These are phyloP conservation scores for Parathielavia hyrcaniae DNA, from an alignment of 495 filamentous ascomycete genomes.

Conservation along the genomic window DNA sequence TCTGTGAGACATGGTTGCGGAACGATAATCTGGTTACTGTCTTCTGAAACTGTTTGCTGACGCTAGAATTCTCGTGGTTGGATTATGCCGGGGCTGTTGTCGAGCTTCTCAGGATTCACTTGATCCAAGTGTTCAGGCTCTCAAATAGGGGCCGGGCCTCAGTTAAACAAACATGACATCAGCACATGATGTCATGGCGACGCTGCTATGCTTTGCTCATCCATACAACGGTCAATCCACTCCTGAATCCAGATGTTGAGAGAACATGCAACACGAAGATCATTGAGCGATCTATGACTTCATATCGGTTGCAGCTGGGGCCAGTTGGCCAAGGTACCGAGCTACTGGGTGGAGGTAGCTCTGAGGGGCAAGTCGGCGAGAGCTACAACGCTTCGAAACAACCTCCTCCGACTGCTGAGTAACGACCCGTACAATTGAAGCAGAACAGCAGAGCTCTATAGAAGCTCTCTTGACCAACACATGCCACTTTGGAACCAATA, in stretches of 20 bases:
- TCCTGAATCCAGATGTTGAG: neutral
- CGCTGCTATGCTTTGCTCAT: neutral
- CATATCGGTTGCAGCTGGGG: neutral
- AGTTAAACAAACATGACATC: constrained; percentile 2
- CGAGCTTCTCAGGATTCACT: neutral
- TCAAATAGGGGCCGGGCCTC: constrained; percentile 1
- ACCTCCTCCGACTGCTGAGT: too few species aligned
- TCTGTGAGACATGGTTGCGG: constrained; percentile 15
- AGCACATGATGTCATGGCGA: constrained; percentile 17
- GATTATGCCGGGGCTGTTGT: neutral
- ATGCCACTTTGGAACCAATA: too few species aligned
- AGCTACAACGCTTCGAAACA: too few species aligned
- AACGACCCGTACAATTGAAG: too few species aligned
- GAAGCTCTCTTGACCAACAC: too few species aligned
- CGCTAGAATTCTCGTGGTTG: neutral
- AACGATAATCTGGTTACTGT: neutral
- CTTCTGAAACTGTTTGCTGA: neutral
- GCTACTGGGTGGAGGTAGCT: too few species aligned
- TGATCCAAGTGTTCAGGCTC: neutral
- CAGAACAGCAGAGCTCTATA: too few species aligned
- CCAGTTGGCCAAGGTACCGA: too few species aligned
- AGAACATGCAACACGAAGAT: neutral
- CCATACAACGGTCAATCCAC: too few species aligned
- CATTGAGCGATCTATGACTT: constrained; percentile 4
- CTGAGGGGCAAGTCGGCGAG: too few species aligned